Evolutionary conservation across 2,329 filamentous ascomycete genomes (phyloP).

Genomic region (Hypomyces perniciosus): DNA sequence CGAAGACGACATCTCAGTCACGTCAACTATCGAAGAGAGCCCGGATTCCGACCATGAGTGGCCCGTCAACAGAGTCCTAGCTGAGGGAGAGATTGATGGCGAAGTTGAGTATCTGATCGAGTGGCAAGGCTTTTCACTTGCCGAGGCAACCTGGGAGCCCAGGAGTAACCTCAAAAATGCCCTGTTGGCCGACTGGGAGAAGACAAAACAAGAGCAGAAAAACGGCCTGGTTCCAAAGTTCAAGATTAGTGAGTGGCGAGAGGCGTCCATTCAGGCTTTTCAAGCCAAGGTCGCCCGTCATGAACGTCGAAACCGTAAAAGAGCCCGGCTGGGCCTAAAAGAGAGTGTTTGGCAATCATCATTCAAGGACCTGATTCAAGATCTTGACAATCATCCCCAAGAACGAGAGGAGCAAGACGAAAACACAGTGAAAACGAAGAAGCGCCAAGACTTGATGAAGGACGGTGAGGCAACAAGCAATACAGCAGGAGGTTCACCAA

Average conservation of each 20-base stretch:
- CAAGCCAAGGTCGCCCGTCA: conserved; percentile 32
- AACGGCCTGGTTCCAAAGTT: conserved; percentile 29
- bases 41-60: conserved; percentile 40
- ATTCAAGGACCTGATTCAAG: conserved; percentile 18
- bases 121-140: conserved; percentile 32
- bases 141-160: conserved; percentile 47
- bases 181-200: conserved; percentile 38
- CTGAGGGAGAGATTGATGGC: conserved; percentile 32
- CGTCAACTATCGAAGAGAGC: conserved; percentile 28
- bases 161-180: conserved; percentile 33
- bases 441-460: too few species aligned
- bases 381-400: background rate
- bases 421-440: background rate
- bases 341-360: conserved; percentile 17
- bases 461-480: background rate
- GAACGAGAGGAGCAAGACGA: background rate
- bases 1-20: conserved; percentile 26
- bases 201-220: conserved; percentile 29
- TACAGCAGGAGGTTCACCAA: background rate
- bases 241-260: conserved; percentile 32
- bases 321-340: conserved; percentile 32
- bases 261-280: conserved; percentile 24
- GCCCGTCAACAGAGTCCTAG: conserved; percentile 46
- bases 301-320: conserved; percentile 37
- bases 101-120: conserved; percentile 28